Conservation (phyloP, 139 green algal genomes). For the Trebouxia sp. region DNA sequence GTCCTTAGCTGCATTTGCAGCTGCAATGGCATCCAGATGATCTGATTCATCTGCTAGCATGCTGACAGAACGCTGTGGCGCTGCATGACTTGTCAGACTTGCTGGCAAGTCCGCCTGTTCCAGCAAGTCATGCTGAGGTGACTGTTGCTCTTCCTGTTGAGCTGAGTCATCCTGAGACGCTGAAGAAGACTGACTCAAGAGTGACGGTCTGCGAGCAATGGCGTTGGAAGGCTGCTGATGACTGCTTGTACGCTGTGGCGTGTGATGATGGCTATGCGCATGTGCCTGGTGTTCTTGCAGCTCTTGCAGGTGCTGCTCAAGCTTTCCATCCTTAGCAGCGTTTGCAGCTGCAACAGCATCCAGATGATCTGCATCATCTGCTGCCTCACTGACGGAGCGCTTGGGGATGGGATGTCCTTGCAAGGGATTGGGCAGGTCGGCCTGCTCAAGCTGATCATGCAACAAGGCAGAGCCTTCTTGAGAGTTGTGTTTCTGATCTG, state of each 20-base stretch:
- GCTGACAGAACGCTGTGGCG: background rate
- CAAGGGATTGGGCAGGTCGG: background rate
- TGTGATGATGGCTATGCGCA: background rate
- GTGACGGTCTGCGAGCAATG: conserved; percentile 1
- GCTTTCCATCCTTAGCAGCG: conserved; percentile 1
- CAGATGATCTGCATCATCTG: background rate
- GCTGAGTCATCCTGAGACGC: background rate
- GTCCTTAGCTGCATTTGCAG: background rate
- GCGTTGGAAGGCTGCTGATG: background rate
- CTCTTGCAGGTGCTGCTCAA: conserved; percentile 12
- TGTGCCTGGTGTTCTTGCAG: background rate
- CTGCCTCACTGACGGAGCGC: background rate
- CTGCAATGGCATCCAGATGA: background rate
- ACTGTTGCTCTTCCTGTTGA: too few relatives aligned
- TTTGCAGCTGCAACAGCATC: conserved; percentile 5
- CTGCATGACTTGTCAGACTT: too few relatives aligned
- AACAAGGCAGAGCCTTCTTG: too few relatives aligned
- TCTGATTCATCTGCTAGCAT: background rate
- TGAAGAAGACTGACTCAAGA: background rate
- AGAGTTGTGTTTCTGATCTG: background rate
- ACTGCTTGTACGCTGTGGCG: background rate
- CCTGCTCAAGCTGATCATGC: background rate
- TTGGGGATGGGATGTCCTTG: background rate
- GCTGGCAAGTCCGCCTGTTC: too few relatives aligned
- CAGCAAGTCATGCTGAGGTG: too few relatives aligned